Base-by-base conservation (phyloP, 73 alveolate genomes). In the Tetrahymena thermophila region DNA sequence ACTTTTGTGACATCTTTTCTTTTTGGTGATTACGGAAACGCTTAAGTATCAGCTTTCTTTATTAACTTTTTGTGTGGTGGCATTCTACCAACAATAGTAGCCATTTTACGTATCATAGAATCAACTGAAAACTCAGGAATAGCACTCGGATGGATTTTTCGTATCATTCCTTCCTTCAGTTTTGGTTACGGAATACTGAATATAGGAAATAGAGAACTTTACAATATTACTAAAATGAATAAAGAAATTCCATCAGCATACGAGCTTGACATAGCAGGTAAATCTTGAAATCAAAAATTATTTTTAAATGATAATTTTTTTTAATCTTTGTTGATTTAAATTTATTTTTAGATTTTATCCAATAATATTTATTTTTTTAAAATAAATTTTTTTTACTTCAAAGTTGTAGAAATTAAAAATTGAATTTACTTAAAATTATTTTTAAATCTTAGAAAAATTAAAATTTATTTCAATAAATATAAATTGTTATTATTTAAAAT, bases 101-200 rank as follows among this genome's bases (percentile, higher is more conserved):
- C 85, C 43, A 95, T 98, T 17, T 85, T 98, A 94, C 94, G 98
- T 93, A 96, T 97, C 34, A 94, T 97, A 94, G 96, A 96, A 8
- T 93, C 97, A 0, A 96, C 99, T 13, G 93, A 95, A 94, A 71
- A 34, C 9, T 50, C 93, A 25, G 99, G 99, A 4, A 96, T 96
- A 95, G 96, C 94, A 17, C 35, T 98, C 0, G 96, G 96, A 94
- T 98, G 99, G 98, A 71, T 98, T 83, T 98, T 98, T 94, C 97
- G 99, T 85, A 37, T 98, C 35, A 94, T 98, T 42, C 99, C 99
- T 21, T 98, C 99, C 85, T 99, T 98, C 96, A 96, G 99, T 43
- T 97, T 98, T 84, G 98, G 98, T 84, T 97, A 95, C 94, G 99
- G 99, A 43, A 95, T 97, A 40, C 96, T 97, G 56, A 95, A 93